phyloP scores from a whole-genome alignment of 768 basidiomycete genomes.

The Boletus edulis region DNA sequence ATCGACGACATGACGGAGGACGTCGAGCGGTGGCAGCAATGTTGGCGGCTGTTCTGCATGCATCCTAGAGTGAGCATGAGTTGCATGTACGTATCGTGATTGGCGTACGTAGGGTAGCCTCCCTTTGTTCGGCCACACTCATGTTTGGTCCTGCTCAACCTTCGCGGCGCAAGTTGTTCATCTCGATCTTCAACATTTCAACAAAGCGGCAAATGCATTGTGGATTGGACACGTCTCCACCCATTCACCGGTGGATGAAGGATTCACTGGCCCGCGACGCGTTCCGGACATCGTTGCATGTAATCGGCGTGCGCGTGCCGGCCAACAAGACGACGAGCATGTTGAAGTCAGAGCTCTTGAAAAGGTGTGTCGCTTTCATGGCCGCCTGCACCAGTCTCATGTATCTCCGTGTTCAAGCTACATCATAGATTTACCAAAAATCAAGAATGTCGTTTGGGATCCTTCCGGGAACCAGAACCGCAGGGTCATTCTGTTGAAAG shows the following conservation, averaged over 20 bases:
- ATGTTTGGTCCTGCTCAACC: constrained; percentile 18
- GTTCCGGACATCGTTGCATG: constrained; percentile 63
- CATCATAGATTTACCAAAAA: constrained; percentile 67
- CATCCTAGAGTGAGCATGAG: background rate
- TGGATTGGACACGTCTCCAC: constrained; percentile 41
- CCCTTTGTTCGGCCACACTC: background rate
- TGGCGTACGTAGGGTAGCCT: too few relatives aligned
- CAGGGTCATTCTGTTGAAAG: constrained; percentile 67
- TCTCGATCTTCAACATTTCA: constrained; percentile 1
- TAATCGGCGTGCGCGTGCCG: constrained; percentile 67
- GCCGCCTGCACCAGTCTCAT: background rate
- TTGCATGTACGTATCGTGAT: background rate
- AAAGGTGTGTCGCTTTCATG: constrained; percentile 43
- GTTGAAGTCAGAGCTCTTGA: constrained; percentile 56
- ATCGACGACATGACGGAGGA: constrained; percentile 74
- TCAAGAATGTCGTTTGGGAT: constrained; percentile 57
- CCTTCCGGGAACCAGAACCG: constrained; percentile 44
- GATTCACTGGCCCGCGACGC: constrained; percentile 56
- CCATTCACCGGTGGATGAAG: constrained; percentile 49
- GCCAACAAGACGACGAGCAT: constrained; percentile 53
- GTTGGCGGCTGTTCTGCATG: background rate
- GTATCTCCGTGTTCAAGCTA: constrained; percentile 38
- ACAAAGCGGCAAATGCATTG: constrained; percentile 13
- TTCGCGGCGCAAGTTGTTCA: background rate
- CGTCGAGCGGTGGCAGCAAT: constrained; percentile 29